Evolutionary conservation across 768 basidiomycete genomes (phyloP).

Genomic region (Asterophora parasitica): DNA sequence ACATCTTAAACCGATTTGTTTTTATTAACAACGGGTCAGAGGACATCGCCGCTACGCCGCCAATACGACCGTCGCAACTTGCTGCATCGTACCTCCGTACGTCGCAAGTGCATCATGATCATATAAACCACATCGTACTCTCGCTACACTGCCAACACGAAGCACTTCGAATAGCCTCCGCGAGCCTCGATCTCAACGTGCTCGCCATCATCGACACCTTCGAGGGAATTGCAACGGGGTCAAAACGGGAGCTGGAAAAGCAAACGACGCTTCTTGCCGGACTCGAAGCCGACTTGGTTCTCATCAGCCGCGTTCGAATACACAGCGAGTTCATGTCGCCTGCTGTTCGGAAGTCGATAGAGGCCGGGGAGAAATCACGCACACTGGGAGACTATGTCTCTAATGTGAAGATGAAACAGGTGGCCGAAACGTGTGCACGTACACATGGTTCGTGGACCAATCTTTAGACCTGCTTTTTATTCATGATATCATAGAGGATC

Average conservation of each 20-base stretch:
- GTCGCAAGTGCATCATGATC: constrained; percentile 61
- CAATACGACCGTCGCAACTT: constrained; percentile 61
- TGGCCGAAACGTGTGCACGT: constrained; percentile 63
- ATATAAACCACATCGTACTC: constrained; percentile 45
- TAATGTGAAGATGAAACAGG: constrained; percentile 72
- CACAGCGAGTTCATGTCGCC: constrained; percentile 75
- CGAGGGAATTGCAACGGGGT: constrained; percentile 49
- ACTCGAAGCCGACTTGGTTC: constrained; percentile 66
- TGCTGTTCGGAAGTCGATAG: constrained; percentile 62
- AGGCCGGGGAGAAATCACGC: constrained; percentile 61
- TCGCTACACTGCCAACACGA: constrained; percentile 64
- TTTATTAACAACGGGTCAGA: constrained; percentile 32
- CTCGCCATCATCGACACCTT: constrained; percentile 69
- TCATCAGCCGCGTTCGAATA: constrained; percentile 60
- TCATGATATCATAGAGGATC: constrained; percentile 43
- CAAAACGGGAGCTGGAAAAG: constrained; percentile 62
- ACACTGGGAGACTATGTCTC: constrained; percentile 81
- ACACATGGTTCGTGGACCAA: constrained; percentile 54
- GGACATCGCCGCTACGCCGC: constrained; percentile 62
- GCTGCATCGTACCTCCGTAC: constrained; percentile 62
- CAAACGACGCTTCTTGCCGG: constrained; percentile 60
- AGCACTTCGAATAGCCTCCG: constrained; percentile 69
- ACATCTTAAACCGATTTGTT: neutral
- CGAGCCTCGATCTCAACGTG: constrained; percentile 66
- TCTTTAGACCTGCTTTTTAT: neutral